Base-by-base conservation (phyloP, 768 basidiomycete species). In the Leccinum boreale region DNA sequence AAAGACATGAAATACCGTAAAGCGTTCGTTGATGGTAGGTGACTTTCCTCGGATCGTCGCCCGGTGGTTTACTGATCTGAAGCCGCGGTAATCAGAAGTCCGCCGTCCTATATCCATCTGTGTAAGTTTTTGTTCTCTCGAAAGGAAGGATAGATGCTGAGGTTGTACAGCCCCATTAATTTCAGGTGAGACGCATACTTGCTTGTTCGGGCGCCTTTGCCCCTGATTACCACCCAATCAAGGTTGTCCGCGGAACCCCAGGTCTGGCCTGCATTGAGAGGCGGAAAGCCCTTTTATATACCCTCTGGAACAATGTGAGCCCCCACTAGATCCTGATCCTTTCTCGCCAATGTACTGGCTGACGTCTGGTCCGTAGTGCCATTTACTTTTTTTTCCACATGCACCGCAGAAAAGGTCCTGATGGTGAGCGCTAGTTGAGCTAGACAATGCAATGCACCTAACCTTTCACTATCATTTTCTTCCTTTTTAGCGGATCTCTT, bases 11-110 rank as follows among this genome's bases (percentile, higher is more conserved):
- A 82, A 66, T 87, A 81, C 60, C 68, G 87, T 14, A 74, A 83
- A 24, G 86, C 86, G 1, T 82, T 87, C 23, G 79, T 87, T 50
- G 86, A 87, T 60, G 85, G 85, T 85, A 21, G 12, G 72, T 51
- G 4, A 46, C 9, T 39, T 46, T 14, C 39, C n/a, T 42, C 9
- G 21, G 29, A 44, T 31, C 14, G 14, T 45, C 26, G 17, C n/a
- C 3, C 14, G 9, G 19, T 5, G 29, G 8, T 47, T 10, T 12
- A 45, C 53, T 52, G 9, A 70, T 53, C 28, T 28, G 42, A 19
- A 19, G 42, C 42, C 19, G 11, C 28, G 33, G 9, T 42, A 19
- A 17, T 48, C 52, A 75, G 71, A 74, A 60, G 70, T 68, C 24
- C 67, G 74, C 33, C 63, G 74, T 12, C 29, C 54, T 75, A 9